Percentiles rank a stretch among this genome's conserved stretches.
phyloP scores from a whole-genome alignment of 352 stramenopile species.

The Pythium grandisporangium region DNA sequence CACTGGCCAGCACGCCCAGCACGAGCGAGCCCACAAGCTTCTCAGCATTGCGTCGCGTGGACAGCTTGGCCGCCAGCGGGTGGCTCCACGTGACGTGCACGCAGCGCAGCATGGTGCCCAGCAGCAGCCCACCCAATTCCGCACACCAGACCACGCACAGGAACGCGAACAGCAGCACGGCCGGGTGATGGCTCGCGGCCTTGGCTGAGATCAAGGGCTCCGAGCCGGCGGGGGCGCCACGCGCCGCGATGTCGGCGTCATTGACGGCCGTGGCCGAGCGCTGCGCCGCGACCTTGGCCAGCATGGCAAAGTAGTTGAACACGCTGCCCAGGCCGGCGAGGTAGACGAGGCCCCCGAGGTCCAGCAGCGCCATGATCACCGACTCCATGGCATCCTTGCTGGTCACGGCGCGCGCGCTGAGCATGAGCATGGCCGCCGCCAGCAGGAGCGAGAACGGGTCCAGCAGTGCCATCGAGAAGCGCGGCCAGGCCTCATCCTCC shows the following conservation, averaged over 20 bases:
- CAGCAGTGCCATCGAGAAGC: conserved; percentile 14
- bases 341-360: conserved; percentile 42
- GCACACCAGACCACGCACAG: conserved; percentile 50
- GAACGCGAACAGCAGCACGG: conserved; percentile 23
- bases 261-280: too few species aligned
- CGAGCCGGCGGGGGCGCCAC: too few species aligned
- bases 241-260: too few species aligned
- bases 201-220: conserved; percentile 1
- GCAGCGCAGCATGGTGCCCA: conserved; percentile 30
- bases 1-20: conserved; percentile 24
- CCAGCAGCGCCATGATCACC: conserved; percentile 38
- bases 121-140: conserved; percentile 42
- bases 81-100: conserved; percentile 50
- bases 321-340: conserved; percentile 29
- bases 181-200: background rate
- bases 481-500: background rate
- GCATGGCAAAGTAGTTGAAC: conserved; percentile 25
- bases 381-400: conserved; percentile 63
- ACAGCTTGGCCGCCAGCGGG: conserved; percentile 31
- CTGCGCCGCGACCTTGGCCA: background rate
- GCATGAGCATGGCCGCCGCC: conserved; percentile 23
- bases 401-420: conserved; percentile 34
- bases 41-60: conserved; percentile 48
- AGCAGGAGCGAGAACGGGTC: conserved; percentile 50
- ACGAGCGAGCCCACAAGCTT: conserved; percentile 36